These are phyloP conservation scores for Calonectria pseudoreteaudii DNA, from an alignment of 2,329 filamentous ascomycete genomes.

Conservation along the genomic window DNA sequence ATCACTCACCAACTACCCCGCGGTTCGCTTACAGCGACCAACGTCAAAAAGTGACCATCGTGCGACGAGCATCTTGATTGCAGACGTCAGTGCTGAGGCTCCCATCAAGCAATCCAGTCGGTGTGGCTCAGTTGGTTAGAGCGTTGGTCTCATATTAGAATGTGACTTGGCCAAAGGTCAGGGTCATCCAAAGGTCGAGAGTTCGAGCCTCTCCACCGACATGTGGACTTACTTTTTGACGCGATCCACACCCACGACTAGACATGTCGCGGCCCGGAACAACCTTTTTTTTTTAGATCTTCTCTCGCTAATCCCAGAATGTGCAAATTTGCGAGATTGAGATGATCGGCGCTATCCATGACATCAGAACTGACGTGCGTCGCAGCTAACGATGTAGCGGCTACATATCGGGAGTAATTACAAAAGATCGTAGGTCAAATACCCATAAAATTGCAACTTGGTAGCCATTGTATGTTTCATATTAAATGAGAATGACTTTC, in stretches of 20 bases:
- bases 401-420: background rate
- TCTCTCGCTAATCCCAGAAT: background rate
- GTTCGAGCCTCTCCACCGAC: conserved; percentile 10
- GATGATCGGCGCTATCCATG: background rate
- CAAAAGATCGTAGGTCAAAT: background rate
- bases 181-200: conserved; percentile 8
- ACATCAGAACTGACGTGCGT: background rate
- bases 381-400: background rate
- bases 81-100: background rate
- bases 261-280: background rate
- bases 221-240: background rate
- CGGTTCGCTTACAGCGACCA: too few relatives aligned
- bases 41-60: background rate
- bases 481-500: background rate
- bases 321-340: background rate
- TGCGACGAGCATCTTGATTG: background rate
- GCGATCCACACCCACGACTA: too few relatives aligned
- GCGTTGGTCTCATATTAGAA: conserved; percentile 5
- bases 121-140: conserved; percentile 11
- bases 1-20: background rate
- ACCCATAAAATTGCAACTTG: background rate
- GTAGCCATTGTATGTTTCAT: background rate
- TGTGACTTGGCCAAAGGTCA: conserved; percentile 4
- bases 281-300: background rate
- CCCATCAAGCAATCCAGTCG: background rate